Evolutionary conservation across 2,329 filamentous ascomycete species (phyloP).

Genomic region (Pyricularia sp.): DNA sequence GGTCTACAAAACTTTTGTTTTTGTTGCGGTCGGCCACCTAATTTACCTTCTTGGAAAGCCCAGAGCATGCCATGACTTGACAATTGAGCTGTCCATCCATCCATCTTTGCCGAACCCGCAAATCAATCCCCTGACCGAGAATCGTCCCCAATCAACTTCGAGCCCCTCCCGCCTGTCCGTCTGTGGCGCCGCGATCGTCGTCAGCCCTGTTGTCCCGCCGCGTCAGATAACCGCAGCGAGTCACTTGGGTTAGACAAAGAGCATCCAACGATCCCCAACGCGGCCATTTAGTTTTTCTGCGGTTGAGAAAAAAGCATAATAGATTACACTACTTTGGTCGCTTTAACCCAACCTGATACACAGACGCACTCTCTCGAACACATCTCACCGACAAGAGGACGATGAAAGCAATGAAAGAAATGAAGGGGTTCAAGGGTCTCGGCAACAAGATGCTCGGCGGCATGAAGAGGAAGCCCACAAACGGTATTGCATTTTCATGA

Average conservation of each 20-base stretch:
- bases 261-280: not conserved
- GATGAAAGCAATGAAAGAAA: conserved; percentile 11
- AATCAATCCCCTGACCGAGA: not conserved
- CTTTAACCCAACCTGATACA: not conserved
- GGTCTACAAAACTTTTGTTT: not conserved
- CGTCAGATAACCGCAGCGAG: not conserved
- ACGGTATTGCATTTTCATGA: conserved; percentile 3
- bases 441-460: conserved; percentile 47
- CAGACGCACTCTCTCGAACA: not conserved
- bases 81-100: not conserved
- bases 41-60: not conserved
- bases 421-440: conserved; percentile 37
- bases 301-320: not conserved
- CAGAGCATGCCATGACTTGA: not conserved
- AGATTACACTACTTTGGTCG: not conserved
- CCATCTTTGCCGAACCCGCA: not conserved
- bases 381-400: not conserved
- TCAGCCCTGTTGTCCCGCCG: not conserved
- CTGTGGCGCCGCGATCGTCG: conserved; percentile 1
- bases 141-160: not conserved
- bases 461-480: conserved; percentile 38
- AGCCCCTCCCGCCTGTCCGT: not conserved
- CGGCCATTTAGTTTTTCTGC: not conserved
- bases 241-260: not conserved
- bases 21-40: not conserved